phyloP scores from a whole-genome alignment of 805 yeast genomes.

The Barnettozyma wickerhamii region DNA sequence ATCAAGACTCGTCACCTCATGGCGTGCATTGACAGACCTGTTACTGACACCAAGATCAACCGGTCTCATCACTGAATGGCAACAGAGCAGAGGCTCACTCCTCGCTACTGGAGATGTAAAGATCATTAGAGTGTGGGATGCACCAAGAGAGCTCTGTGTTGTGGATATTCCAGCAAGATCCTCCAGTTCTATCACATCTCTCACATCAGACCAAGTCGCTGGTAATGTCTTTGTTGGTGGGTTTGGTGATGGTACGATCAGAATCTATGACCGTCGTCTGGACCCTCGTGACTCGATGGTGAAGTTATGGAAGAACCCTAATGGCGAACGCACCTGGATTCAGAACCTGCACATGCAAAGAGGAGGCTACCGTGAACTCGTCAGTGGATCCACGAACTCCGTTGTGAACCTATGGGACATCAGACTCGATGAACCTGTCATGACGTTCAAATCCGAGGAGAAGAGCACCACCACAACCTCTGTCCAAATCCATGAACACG shows the following conservation, averaged over 20 bases:
- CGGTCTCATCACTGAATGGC: slow-evolving; percentile 93
- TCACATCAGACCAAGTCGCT: slow-evolving; percentile 93
- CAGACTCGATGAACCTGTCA: slow-evolving; percentile 65
- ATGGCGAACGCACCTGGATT: slow-evolving; percentile 47
- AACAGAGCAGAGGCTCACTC: slow-evolving; percentile 87
- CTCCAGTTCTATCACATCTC: slow-evolving; percentile 77
- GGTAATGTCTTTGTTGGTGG: slow-evolving; percentile 91
- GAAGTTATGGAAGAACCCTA: slow-evolving; percentile 66
- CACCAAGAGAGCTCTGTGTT: slow-evolving; percentile 84
- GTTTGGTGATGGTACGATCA: slow-evolving; percentile 81
- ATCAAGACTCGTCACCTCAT: slow-evolving; percentile 70
- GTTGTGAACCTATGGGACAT: slow-evolving; percentile 88
- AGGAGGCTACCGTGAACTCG: slow-evolving; percentile 89
- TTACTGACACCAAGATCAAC: slow-evolving; percentile 74
- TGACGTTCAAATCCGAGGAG: slow-evolving; percentile 52
- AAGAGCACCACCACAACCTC: slow-evolving; percentile 46
- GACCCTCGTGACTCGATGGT: slow-evolving; percentile 86
- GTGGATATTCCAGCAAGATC: slow-evolving; percentile 90
- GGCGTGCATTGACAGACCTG: slow-evolving; percentile 91
- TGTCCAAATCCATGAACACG: slow-evolving; percentile 92
- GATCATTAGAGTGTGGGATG: slow-evolving; percentile 92
- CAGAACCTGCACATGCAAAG: slow-evolving; percentile 90
- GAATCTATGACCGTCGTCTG: slow-evolving; percentile 87
- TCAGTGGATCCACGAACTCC: slow-evolving; percentile 82
- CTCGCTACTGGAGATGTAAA: slow-evolving; percentile 94